These are phyloP conservation scores for Calonectria henricotiae DNA, from an alignment of 2,329 filamentous ascomycete species.

Conservation along the genomic window DNA sequence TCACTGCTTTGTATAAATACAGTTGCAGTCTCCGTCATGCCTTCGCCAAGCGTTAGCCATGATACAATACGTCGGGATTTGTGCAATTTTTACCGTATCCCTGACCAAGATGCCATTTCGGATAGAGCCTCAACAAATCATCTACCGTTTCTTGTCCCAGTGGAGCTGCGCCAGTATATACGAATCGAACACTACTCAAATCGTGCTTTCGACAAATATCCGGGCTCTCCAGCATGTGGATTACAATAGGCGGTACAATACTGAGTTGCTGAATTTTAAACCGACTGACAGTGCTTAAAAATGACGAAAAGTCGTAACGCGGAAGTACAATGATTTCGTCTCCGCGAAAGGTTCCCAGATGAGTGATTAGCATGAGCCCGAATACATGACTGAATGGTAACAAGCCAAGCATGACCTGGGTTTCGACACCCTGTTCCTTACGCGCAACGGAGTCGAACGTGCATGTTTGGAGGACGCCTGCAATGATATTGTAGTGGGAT, in stretches of 20 bases:
- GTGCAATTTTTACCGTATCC: constrained; percentile 18
- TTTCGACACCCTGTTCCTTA: constrained; percentile 9
- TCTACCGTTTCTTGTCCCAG: constrained; percentile 15
- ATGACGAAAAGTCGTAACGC: constrained; percentile 79
- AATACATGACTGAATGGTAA: constrained; percentile 87
- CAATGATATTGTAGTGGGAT: constrained; percentile 22
- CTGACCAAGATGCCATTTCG: constrained; percentile 27
- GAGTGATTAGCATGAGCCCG: constrained; percentile 79
- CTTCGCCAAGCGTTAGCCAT: background rate
- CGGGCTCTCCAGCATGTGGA: constrained; percentile 37
- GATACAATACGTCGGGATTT: background rate
- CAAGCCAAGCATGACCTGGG: constrained; percentile 68
- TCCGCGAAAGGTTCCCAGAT: constrained; percentile 77
- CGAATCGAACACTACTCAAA: constrained; percentile 39
- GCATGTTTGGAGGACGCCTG: constrained; percentile 5
- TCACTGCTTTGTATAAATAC: constrained; percentile 19
- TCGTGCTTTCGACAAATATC: constrained; percentile 43
- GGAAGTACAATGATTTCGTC: constrained; percentile 81
- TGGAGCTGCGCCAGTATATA: constrained; percentile 36
- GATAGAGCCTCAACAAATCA: constrained; percentile 5
- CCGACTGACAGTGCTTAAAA: constrained; percentile 70
- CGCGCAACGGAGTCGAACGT: constrained; percentile 19
- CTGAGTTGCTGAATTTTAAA: constrained; percentile 45
- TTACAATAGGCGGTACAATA: constrained; percentile 44
- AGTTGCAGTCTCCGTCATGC: constrained; percentile 20